Percentiles rank a stretch among this genome's conserved stretches.
Conservation (phyloP, 1,284 basidiomycete genomes). For the Heterobasidion parviporum region DNA sequence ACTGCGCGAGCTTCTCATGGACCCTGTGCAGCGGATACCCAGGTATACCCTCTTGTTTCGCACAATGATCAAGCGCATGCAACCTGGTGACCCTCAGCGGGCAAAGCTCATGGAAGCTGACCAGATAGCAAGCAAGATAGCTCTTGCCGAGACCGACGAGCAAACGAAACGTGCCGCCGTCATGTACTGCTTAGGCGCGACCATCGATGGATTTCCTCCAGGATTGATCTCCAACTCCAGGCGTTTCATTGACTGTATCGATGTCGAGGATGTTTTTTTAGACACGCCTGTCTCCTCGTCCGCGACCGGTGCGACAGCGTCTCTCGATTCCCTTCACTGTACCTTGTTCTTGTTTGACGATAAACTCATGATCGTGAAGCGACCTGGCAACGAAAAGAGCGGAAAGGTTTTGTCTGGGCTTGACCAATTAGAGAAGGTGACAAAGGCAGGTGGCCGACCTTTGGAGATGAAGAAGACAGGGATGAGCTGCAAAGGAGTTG, state of each 20-base stretch:
- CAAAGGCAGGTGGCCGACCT: slow-evolving; percentile 52
- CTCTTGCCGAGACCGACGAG: slow-evolving; percentile 87
- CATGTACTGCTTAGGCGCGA: slow-evolving; percentile 80
- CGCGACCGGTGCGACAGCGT: slow-evolving; percentile 1
- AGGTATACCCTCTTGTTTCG: slow-evolving; percentile 93
- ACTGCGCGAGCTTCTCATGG: slow-evolving; percentile 92
- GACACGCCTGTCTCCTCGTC: slow-evolving; percentile 41
- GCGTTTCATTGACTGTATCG: slow-evolving; percentile 88
- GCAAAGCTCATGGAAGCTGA: slow-evolving; percentile 80
- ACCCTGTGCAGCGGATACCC: slow-evolving; percentile 98
- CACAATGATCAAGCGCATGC: slow-evolving; percentile 84
- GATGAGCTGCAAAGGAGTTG: slow-evolving; percentile 79
- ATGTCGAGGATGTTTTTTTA: slow-evolving; percentile 77
- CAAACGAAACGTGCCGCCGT: slow-evolving; percentile 85
- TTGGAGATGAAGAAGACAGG: slow-evolving; percentile 67
- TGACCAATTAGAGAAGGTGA: slow-evolving; percentile 73
- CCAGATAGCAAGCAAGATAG: slow-evolving; percentile 85
- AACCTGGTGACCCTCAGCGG: slow-evolving; percentile 69
- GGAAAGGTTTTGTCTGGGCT: slow-evolving; percentile 76
- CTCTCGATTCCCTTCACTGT: slow-evolving; percentile 56
- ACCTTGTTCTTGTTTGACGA: slow-evolving; percentile 95
- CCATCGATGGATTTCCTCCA: slow-evolving; percentile 88
- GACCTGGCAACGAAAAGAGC: slow-evolving; percentile 67
- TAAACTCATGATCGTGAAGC: slow-evolving; percentile 87
- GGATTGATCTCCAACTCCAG: slow-evolving; percentile 81